Evolutionary conservation across 2,329 filamentous ascomycete species (phyloP).

Genomic region (Hypoxylon sp.): DNA sequence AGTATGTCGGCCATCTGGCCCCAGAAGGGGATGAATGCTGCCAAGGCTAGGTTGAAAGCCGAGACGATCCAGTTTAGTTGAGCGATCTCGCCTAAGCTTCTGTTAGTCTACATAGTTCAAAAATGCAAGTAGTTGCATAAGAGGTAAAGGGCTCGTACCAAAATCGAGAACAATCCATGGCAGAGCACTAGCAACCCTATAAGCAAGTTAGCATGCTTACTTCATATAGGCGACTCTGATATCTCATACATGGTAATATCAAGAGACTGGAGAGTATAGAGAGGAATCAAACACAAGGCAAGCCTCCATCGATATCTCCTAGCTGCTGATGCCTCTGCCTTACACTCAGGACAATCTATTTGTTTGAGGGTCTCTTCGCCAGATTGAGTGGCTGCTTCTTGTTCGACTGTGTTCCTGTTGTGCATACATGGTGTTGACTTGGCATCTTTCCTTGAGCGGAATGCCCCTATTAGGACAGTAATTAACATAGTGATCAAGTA

Average conservation of each 20-base stretch:
- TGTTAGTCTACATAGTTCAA: slow-evolving; percentile 15
- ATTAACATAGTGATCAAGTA: slow-evolving; percentile 29
- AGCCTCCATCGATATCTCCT: slow-evolving; percentile 70
- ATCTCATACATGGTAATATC: slow-evolving; percentile 72
- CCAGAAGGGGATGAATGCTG: slow-evolving; percentile 77
- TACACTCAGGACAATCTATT: slow-evolving; percentile 52
- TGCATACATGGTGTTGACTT: slow-evolving; percentile 34
- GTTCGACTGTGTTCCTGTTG: slow-evolving; percentile 17
- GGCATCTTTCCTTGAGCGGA: slow-evolving; percentile 10
- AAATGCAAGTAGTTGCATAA: slow-evolving; percentile 23
- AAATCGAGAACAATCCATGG: slow-evolving; percentile 77
- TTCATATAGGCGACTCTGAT: neutral
- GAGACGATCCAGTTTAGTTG: slow-evolving; percentile 80
- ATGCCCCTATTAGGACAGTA: slow-evolving; percentile 9
- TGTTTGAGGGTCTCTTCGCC: slow-evolving; percentile 2
- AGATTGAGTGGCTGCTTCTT: slow-evolving; percentile 8
- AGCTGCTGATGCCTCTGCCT: slow-evolving; percentile 54
- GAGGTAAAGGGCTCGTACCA: slow-evolving; percentile 56
- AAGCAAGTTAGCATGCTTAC: slow-evolving; percentile 5
- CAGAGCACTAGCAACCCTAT: slow-evolving; percentile 67
- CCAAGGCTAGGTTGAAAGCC: slow-evolving; percentile 76
- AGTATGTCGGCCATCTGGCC: slow-evolving; percentile 76
- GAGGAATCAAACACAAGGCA: slow-evolving; percentile 70
- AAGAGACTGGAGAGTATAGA: slow-evolving; percentile 73
- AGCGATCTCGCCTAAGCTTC: slow-evolving; percentile 62